phyloP scores from a whole-genome alignment of 2,329 filamentous ascomycete species.

The Cordyceps pruinosa region DNA sequence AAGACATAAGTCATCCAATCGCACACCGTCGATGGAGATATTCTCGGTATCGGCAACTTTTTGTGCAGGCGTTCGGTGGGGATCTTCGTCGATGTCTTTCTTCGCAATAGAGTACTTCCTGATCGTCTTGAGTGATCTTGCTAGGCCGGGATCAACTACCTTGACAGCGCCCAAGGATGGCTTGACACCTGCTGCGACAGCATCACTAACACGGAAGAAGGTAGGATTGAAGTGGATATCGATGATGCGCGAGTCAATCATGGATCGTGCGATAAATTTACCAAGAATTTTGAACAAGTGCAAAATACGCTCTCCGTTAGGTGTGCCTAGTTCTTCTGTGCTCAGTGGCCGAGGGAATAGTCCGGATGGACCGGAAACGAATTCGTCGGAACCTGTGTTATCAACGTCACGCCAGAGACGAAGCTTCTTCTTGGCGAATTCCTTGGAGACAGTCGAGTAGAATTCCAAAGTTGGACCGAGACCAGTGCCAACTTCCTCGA shows the following conservation, averaged over 20 bases:
- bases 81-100: slow-evolving; percentile 71
- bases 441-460: slow-evolving; percentile 93
- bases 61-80: slow-evolving; percentile 55
- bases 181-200: slow-evolving; percentile 52
- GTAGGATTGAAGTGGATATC: slow-evolving; percentile 96
- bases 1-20: slow-evolving; percentile 78
- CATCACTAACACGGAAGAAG: slow-evolving; percentile 89
- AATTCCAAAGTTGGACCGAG: slow-evolving; percentile 94
- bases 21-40: slow-evolving; percentile 68
- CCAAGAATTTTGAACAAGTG: slow-evolving; percentile 89
- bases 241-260: slow-evolving; percentile 97
- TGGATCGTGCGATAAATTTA: slow-evolving; percentile 94
- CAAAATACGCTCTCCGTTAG: slow-evolving; percentile 80
- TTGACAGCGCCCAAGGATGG: slow-evolving; percentile 87
- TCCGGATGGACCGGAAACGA: slow-evolving; percentile 75
- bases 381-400: slow-evolving; percentile 63
- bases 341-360: slow-evolving; percentile 90
- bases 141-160: slow-evolving; percentile 78
- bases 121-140: slow-evolving; percentile 76
- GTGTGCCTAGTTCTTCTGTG: slow-evolving; percentile 62
- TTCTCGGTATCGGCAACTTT: slow-evolving; percentile 64
- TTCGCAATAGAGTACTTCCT: slow-evolving; percentile 82
- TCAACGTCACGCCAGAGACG: slow-evolving; percentile 96
- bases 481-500: slow-evolving; percentile 95
- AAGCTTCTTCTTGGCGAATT: slow-evolving; percentile 95